phyloP scores from a whole-genome alignment of 129 eudicot species.

The Ambrosia trifida region DNA sequence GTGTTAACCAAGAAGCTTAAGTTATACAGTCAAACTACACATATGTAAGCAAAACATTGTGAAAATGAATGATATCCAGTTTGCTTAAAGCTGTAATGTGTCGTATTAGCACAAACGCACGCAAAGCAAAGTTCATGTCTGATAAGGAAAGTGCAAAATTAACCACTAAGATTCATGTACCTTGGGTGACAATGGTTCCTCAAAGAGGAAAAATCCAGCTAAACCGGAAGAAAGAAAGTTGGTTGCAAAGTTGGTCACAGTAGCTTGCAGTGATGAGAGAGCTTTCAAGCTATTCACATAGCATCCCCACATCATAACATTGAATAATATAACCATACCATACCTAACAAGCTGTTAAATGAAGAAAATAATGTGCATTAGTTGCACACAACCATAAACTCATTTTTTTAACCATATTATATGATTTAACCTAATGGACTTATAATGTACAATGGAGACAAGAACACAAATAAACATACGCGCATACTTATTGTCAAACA shows the following conservation, averaged over 20 bases:
- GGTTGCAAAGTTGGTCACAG: constrained; percentile 91
- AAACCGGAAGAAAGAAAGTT: constrained; percentile 90
- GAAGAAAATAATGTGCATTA: constrained; percentile 7
- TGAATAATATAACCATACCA: constrained; percentile 66
- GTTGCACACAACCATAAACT: constrained; percentile 2
- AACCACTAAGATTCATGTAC: constrained; percentile 37
- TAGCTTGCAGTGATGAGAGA: constrained; percentile 94
- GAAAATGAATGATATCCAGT: not conserved
- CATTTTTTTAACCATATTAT: not conserved
- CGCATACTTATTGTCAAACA: not conserved
- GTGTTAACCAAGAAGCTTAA: not conserved
- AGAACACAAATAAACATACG: not conserved
- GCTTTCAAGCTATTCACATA: constrained; percentile 91
- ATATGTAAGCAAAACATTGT: not conserved
- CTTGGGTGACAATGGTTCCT: constrained; percentile 65
- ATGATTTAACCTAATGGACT: constrained; percentile 7
- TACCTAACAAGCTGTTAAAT: constrained; percentile 66
- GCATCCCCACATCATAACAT: constrained; percentile 96
- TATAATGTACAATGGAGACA: constrained; percentile 8
- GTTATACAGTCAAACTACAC: not conserved
- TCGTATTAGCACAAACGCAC: not conserved
- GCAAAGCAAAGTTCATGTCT: not conserved
- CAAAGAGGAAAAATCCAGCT: constrained; percentile 86
- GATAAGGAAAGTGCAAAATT: not conserved
- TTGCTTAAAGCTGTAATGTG: not conserved